A percentile compares a stretch with the other conserved stretches of the same genome.
Evolutionary conservation across 2,329 filamentous ascomycete species (phyloP).

Genomic region (Penicillium brevicompactum): DNA sequence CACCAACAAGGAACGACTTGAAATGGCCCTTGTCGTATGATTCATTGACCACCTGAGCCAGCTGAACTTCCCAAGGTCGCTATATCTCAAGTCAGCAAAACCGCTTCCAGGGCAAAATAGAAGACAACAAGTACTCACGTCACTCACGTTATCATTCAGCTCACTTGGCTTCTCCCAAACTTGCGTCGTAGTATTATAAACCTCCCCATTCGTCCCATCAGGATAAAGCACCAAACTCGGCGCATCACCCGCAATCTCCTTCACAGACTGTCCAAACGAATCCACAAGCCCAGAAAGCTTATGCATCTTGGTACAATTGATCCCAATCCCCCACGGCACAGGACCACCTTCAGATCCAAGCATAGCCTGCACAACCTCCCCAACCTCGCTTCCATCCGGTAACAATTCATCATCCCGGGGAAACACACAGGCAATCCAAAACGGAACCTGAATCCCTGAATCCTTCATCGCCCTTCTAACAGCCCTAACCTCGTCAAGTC

Average conservation of each 20-base stretch:
- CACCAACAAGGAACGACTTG: conserved; percentile 44
- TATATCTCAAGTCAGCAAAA: conserved; percentile 18
- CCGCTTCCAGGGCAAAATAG: neutral
- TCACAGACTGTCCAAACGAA: conserved; percentile 20
- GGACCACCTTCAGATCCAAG: conserved; percentile 24
- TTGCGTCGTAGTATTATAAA: conserved; percentile 66
- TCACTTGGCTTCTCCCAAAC: conserved; percentile 52
- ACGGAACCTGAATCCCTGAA: conserved; percentile 38
- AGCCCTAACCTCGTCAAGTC: conserved; percentile 63
- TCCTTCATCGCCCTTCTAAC: conserved; percentile 42
- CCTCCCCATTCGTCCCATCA: conserved; percentile 68
- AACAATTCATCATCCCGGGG: conserved; percentile 56
- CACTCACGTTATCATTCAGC: conserved; percentile 19
- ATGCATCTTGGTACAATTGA: conserved; percentile 62
- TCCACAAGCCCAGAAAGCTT: conserved; percentile 30
- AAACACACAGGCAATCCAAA: conserved; percentile 67
- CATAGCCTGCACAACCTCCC: conserved; percentile 46
- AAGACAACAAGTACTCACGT: conserved; percentile 13
- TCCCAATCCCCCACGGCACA: conserved; percentile 63
- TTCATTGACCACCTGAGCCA: conserved; percentile 37
- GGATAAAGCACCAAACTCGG: conserved; percentile 67
- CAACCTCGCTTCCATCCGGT: conserved; percentile 58
- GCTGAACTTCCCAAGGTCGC: conserved; percentile 40
- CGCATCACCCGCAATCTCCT: conserved; percentile 3
- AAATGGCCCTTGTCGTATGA: conserved; percentile 31